Percentiles rank a stretch among this genome's conserved stretches.
These are phyloP conservation scores for Eucommia ulmoides DNA, from an alignment of 257 asterid species.

Conservation along the genomic window DNA sequence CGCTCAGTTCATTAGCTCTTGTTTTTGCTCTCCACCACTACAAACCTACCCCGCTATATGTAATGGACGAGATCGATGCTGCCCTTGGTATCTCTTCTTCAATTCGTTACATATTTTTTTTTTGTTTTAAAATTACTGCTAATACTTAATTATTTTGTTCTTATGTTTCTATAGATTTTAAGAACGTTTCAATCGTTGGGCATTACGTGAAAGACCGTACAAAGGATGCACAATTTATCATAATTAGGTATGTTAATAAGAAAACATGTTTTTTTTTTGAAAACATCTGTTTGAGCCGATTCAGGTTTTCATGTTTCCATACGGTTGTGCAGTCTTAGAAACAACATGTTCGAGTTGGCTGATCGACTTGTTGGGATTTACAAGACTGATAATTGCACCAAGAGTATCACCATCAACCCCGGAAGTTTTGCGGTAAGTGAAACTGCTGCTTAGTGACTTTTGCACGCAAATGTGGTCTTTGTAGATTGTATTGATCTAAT, in stretches of 20 bases:
- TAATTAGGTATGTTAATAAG: constrained; percentile 62
- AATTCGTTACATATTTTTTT: too few species aligned
- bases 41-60: constrained; percentile 96
- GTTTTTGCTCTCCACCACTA: constrained; percentile 98
- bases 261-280: too few species aligned
- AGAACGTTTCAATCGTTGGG: constrained; percentile 96
- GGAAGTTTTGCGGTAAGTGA: constrained; percentile 82
- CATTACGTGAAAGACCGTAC: constrained; percentile 98
- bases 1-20: constrained; percentile 93
- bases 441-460: constrained; percentile 32
- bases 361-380: constrained; percentile 91
- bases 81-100: constrained; percentile 70
- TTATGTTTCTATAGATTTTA: constrained; percentile 45
- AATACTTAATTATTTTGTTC: neutral
- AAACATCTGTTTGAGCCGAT: neutral
- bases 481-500: too few species aligned
- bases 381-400: constrained; percentile 96
- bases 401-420: constrained; percentile 85
- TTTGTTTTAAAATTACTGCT: too few species aligned
- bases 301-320: constrained; percentile 1
- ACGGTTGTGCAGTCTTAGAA: constrained; percentile 58
- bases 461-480: too few species aligned
- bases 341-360: constrained; percentile 93
- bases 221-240: constrained; percentile 94
- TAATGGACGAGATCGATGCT: constrained; percentile 59